Conservation (phyloP, 257 asterid species). For the Thymus mandschuricus region DNA sequence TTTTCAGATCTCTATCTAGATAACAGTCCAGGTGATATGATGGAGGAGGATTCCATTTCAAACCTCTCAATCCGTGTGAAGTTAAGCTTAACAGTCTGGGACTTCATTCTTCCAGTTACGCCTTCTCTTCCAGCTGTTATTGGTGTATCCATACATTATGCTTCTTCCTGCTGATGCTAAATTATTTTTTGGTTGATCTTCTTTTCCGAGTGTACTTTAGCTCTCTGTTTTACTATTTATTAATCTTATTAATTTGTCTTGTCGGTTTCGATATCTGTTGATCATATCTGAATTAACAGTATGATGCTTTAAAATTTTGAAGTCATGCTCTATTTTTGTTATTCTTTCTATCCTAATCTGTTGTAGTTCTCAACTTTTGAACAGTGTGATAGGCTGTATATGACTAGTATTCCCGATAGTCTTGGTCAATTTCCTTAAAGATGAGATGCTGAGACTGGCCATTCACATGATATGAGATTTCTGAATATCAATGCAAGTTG, state of each 20-base stretch:
- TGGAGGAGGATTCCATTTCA: conserved; percentile 94
- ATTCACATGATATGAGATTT: conserved; percentile 1
- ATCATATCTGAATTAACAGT: background rate
- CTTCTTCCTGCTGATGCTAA: conserved; percentile 26
- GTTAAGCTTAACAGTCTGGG: conserved; percentile 91
- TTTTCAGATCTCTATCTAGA: conserved; percentile 77
- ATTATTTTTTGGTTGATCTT: conserved; percentile 23
- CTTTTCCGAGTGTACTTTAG: background rate
- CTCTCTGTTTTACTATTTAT: conserved; percentile 13
- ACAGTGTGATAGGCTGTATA: conserved; percentile 13
- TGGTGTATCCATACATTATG: conserved; percentile 84
- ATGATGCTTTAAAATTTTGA: background rate
- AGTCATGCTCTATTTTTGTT: background rate
- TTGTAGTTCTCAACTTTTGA: conserved; percentile 18
- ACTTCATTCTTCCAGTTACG: conserved; percentile 84
- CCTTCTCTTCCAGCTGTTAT: conserved; percentile 98
- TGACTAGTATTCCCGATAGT: conserved; percentile 8
- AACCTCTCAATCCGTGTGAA: conserved; percentile 76
- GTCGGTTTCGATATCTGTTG: conserved; percentile 15
- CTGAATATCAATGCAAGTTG: conserved; percentile 10
- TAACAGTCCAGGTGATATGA: conserved; percentile 77
- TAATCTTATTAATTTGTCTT: background rate
- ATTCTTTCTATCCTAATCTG: background rate
- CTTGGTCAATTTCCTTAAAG: conserved; percentile 12
- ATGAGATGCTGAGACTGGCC: conserved; percentile 27